Evolutionary conservation across 1,284 basidiomycete genomes (phyloP).

Genomic region (Ustanciosporium gigantosporum): DNA sequence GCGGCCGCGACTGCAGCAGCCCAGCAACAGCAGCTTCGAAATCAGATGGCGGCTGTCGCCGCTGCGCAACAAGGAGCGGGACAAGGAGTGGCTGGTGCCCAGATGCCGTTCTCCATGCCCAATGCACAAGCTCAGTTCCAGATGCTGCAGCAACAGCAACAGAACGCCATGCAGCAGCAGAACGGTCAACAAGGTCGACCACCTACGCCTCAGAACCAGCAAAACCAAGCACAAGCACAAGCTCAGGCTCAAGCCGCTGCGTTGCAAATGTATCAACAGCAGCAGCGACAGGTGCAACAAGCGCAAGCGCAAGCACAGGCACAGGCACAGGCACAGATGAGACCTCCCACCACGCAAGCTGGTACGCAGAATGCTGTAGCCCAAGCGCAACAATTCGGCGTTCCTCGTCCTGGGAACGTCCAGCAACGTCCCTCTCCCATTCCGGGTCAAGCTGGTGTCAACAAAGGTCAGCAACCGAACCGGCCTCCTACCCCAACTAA

Average conservation of each 20-base stretch:
- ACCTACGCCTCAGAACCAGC: conserved; percentile 4
- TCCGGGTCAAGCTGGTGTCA: not conserved
- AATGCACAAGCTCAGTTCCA: conserved; percentile 29
- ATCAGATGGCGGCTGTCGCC: conserved; percentile 35
- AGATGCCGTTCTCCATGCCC: conserved; percentile 8
- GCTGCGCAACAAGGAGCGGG: conserved; percentile 12
- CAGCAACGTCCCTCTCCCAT: not conserved
- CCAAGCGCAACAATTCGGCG: conserved; percentile 1
- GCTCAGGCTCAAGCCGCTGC: conserved; percentile 15
- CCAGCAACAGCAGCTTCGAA: conserved; percentile 33
- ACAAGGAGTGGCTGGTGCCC: not conserved
- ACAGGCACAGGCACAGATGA: conserved; percentile 35
- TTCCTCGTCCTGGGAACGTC: not conserved
- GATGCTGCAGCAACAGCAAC: conserved; percentile 15
- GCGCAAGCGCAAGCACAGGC: conserved; percentile 1
- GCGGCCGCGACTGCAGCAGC: conserved; percentile 32
- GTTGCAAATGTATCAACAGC: conserved; percentile 28
- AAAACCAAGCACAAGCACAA: conserved; percentile 21
- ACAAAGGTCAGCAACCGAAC: conserved; percentile 1
- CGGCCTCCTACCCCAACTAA: conserved; percentile 2
- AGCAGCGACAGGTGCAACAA: conserved; percentile 24
- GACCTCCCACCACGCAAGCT: conserved; percentile 9
- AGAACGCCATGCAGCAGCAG: conserved; percentile 8
- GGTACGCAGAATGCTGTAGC: not conserved
- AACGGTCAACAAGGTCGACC: conserved; percentile 8